Evolutionary conservation across 2,329 filamentous ascomycete genomes (phyloP).

Genomic region (Samsoniella hepiali): DNA sequence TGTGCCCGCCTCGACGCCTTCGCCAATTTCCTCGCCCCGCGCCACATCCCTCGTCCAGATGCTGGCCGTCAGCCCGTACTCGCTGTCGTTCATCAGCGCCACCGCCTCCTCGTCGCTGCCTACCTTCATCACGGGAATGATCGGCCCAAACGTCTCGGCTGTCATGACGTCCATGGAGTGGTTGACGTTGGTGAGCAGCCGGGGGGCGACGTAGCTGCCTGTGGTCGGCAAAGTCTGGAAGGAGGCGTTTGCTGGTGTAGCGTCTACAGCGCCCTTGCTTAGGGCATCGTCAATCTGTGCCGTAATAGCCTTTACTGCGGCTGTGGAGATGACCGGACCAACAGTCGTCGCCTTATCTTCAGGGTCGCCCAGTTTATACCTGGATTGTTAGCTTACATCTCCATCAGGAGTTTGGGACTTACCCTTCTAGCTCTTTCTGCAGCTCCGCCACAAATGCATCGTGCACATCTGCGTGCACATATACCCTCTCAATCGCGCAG

Average conservation of each 20-base stretch:
- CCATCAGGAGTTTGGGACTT: background rate
- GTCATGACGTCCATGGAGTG: conserved; percentile 87
- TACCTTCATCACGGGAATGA: conserved; percentile 91
- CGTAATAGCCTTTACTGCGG: conserved; percentile 71
- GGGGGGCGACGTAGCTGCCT: conserved; percentile 86
- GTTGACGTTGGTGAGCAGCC: conserved; percentile 72
- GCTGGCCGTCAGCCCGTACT: conserved; percentile 91
- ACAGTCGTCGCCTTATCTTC: conserved; percentile 74
- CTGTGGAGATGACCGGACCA: conserved; percentile 82
- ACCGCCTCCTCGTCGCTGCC: conserved; percentile 77
- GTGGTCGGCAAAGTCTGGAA: conserved; percentile 68
- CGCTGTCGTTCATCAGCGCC: conserved; percentile 85
- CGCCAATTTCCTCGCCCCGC: conserved; percentile 72
- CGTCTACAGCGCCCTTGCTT: conserved; percentile 76
- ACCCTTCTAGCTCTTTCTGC: conserved; percentile 70
- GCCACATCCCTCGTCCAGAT: conserved; percentile 90
- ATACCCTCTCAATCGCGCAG: conserved; percentile 87
- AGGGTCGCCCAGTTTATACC: conserved; percentile 82
- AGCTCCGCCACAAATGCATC: conserved; percentile 76
- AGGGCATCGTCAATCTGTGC: conserved; percentile 79
- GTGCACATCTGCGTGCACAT: conserved; percentile 81
- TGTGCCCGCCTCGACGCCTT: conserved; percentile 84
- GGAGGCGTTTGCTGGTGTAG: conserved; percentile 75
- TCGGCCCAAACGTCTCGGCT: conserved; percentile 91
- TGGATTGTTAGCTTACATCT: background rate